phyloP scores from a whole-genome alignment of 2,329 filamentous ascomycete genomes.

The Pseudocercospora pini-densiflorae region DNA sequence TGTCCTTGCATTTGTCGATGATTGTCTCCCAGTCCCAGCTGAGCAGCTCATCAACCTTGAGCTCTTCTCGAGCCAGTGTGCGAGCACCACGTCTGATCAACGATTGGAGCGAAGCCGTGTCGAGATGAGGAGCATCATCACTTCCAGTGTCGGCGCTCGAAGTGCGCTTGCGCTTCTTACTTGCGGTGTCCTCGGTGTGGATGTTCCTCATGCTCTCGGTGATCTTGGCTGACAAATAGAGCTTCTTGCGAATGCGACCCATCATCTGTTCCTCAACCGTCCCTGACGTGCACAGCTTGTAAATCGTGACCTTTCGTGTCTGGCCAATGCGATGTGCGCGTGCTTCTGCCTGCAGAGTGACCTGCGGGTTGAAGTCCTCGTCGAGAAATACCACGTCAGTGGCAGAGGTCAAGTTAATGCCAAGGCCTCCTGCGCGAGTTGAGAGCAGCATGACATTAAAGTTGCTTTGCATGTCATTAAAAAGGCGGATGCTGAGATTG shows the following conservation, averaged over 20 bases:
- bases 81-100: conserved; percentile 60
- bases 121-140: conserved; percentile 58
- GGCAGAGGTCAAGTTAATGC: conserved; percentile 59
- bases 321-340: conserved; percentile 61
- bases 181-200: conserved; percentile 44
- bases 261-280: conserved; percentile 65
- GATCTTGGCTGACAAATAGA: conserved; percentile 65
- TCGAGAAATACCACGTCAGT: conserved; percentile 63
- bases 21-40: conserved; percentile 62
- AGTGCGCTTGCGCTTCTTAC: conserved; percentile 40
- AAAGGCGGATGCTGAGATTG: conserved; percentile 59
- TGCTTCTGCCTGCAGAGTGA: conserved; percentile 59
- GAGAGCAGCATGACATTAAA: conserved; percentile 62
- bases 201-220: conserved; percentile 63
- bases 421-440: conserved; percentile 60
- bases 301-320: conserved; percentile 58
- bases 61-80: conserved; percentile 56
- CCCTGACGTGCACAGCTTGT: conserved; percentile 61
- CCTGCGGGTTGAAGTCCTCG: conserved; percentile 60
- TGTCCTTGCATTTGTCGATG: conserved; percentile 59
- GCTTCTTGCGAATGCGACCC: conserved; percentile 63
- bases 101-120: conserved; percentile 57
- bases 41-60: conserved; percentile 61
- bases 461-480: conserved; percentile 51
- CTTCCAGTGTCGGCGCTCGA: conserved; percentile 41